Conservation (phyloP, 306 rosid genomes). For the Echinosophora koreensis region DNA sequence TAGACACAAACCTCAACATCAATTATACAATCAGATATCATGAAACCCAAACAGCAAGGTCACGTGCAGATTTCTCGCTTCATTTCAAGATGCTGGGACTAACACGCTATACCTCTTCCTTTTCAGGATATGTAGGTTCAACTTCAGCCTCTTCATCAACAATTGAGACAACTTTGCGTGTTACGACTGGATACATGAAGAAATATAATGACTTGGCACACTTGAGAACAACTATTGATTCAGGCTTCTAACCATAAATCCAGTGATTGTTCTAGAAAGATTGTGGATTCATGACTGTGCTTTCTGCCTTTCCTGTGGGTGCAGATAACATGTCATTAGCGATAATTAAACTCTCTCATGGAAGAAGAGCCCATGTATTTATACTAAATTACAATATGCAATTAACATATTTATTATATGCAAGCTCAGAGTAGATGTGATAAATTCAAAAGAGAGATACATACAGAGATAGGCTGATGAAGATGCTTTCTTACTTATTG, state of each 20-base stretch:
- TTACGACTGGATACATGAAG: slow-evolving; percentile 53
- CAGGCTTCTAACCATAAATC: slow-evolving; percentile 40
- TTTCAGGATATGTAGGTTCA: slow-evolving; percentile 53
- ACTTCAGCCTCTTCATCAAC: slow-evolving; percentile 56
- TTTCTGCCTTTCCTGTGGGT: slow-evolving; percentile 52
- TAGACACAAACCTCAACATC: slow-evolving; percentile 33
- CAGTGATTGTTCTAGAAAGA: slow-evolving; percentile 38
- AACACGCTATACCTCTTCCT: slow-evolving; percentile 47
- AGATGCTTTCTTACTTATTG: no score
- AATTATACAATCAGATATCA: slow-evolving; percentile 26
- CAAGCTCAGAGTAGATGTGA: slow-evolving; percentile 35
- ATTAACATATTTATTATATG: slow-evolving; percentile 35
- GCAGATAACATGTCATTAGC: slow-evolving; percentile 42
- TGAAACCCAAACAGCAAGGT: slow-evolving; percentile 37
- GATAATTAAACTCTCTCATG: slow-evolving; percentile 50
- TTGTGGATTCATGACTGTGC: slow-evolving; percentile 37
- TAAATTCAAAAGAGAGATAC: slow-evolving; percentile 44
- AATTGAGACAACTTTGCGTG: slow-evolving; percentile 53
- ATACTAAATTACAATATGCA: slow-evolving; percentile 61
- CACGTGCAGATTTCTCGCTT: slow-evolving; percentile 60
- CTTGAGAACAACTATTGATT: slow-evolving; percentile 47
- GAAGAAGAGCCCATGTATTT: slow-evolving; percentile 49
- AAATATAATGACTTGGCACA: slow-evolving; percentile 51
- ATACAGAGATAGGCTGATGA: slow-evolving; percentile 61
- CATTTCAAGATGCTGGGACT: slow-evolving; percentile 53